phyloP scores from a whole-genome alignment of 768 basidiomycete genomes.

The Russula lepida region DNA sequence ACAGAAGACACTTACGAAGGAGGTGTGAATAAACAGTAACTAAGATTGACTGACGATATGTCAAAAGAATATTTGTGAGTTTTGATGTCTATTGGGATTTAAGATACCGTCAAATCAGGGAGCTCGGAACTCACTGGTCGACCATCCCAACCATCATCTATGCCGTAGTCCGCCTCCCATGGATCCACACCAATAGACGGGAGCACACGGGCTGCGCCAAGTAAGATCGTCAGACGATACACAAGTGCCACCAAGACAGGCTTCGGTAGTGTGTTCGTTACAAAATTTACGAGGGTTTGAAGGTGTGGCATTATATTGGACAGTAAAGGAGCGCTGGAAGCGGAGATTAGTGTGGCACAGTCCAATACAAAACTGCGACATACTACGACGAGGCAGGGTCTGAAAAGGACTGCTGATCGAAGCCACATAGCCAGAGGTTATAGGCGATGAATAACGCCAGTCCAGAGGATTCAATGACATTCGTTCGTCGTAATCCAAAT shows the following conservation, averaged over 20 bases:
- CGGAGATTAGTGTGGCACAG: not conserved
- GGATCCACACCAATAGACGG: slow-evolving; percentile 77
- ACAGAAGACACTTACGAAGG: slow-evolving; percentile 47
- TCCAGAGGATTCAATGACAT: slow-evolving; percentile 85
- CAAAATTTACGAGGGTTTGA: slow-evolving; percentile 69
- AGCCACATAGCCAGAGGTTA: slow-evolving; percentile 84
- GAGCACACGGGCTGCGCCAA: slow-evolving; percentile 73
- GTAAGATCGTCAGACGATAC: slow-evolving; percentile 74
- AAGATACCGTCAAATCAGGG: not conserved
- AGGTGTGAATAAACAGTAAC: slow-evolving; percentile 84
- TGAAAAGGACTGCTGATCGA: slow-evolving; percentile 63
- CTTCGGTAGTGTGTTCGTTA: slow-evolving; percentile 78
- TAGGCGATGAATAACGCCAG: slow-evolving; percentile 85
- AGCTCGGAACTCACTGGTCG: slow-evolving; percentile 48
- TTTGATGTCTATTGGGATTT: slow-evolving; percentile 53
- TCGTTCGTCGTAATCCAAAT: slow-evolving; percentile 79
- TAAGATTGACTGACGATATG: slow-evolving; percentile 79
- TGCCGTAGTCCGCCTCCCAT: slow-evolving; percentile 62
- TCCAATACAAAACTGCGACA: slow-evolving; percentile 26
- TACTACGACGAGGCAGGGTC: slow-evolving; percentile 75
- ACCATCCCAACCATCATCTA: slow-evolving; percentile 59
- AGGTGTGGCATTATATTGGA: slow-evolving; percentile 77
- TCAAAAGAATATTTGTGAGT: slow-evolving; percentile 63
- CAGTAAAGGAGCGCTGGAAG: slow-evolving; percentile 57
- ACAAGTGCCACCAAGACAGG: slow-evolving; percentile 72